Evolutionary conservation across 1,284 basidiomycete species (phyloP), one percentile per base, ranked within the genome.

Genomic region (Puccinia sorghi): DNA sequence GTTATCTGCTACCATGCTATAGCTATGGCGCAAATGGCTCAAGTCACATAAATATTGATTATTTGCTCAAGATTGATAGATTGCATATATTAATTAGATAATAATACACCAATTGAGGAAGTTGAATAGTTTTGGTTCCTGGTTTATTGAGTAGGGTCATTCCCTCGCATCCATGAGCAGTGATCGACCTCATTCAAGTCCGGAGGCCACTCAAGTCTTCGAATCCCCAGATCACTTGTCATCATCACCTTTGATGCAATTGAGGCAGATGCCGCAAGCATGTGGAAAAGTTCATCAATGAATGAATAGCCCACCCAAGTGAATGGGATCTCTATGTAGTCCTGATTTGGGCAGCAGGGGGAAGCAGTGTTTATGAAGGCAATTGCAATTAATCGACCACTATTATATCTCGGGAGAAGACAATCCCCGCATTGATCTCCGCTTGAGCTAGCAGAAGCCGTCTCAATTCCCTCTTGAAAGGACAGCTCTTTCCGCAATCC

Each of bases 1-100:
- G n/a, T 57, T 27, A 32, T 54, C 52, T 54, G 20, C 52, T 8
- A 54, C 8, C 17, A 17, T n/a, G 20, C 20, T n/a, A 52, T 52
- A 52, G 50, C 20, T n/a, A 52, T 52, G n/a, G 50, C 50, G 50
- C 15, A 52, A 52, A 52, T 52, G 50, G 50, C 50, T 52, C 50
- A 52, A 32, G 4, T n/a, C 20, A 52, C 50, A 46, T 46, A 32
- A 32, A 32, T 32, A 32, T 22, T 17, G 2, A 20, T 57, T 12
- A 27, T 25, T 57, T 57, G 54, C 25, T 57, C 54, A 57, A 57
- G 54, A 57, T 57, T 17, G 54, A 57, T 57, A 27, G 15, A 32
- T 2, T 57, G 54, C 25, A 25, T 32, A 27, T 25, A 25, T 57
- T 27, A 32, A 57, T 57, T 57, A 57, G 54, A 57, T 57, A 57